Evolutionary conservation across 2,329 filamentous ascomycete species (phyloP).

Genomic region (Diaporthe eres): DNA sequence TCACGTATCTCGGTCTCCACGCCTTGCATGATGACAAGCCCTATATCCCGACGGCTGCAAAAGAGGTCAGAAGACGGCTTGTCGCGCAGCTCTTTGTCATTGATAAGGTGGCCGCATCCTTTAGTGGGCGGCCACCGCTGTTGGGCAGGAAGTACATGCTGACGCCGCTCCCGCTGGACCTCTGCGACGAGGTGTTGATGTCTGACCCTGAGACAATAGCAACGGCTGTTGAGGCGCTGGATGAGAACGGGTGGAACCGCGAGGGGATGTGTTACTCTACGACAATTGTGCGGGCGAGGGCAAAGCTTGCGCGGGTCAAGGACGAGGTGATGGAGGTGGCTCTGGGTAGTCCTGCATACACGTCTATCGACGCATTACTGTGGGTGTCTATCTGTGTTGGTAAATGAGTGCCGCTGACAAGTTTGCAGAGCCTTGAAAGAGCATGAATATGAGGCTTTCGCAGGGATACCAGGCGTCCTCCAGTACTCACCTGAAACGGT

Average conservation of each 20-base stretch:
- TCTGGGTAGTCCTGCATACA: conserved; percentile 56
- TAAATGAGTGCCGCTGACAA: not conserved
- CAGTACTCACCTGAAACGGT: conserved; percentile 56
- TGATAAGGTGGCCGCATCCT: conserved; percentile 66
- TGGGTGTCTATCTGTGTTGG: conserved; percentile 39
- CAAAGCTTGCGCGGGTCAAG: conserved; percentile 63
- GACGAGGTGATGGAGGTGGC: conserved; percentile 74
- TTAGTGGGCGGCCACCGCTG: conserved; percentile 68
- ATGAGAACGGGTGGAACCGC: conserved; percentile 67
- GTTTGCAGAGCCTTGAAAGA: conserved; percentile 53
- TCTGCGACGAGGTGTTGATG: conserved; percentile 64
- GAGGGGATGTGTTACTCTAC: conserved; percentile 59
- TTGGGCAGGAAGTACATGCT: conserved; percentile 67
- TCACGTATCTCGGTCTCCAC: conserved; percentile 55
- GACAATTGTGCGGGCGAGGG: conserved; percentile 62
- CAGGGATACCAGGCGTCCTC: conserved; percentile 56
- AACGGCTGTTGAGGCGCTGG: conserved; percentile 56
- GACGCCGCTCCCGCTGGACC: conserved; percentile 67
- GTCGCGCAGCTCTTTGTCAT: conserved; percentile 55
- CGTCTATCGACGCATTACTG: conserved; percentile 54
- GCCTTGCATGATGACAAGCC: conserved; percentile 44
- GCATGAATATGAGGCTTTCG: conserved; percentile 50
- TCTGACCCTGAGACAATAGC: conserved; percentile 58
- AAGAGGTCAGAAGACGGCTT: conserved; percentile 54
- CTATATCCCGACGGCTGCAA: conserved; percentile 52